These are phyloP conservation scores for Limonomyces culmigenus DNA, from an alignment of 1,284 basidiomycete species.

Conservation along the genomic window DNA sequence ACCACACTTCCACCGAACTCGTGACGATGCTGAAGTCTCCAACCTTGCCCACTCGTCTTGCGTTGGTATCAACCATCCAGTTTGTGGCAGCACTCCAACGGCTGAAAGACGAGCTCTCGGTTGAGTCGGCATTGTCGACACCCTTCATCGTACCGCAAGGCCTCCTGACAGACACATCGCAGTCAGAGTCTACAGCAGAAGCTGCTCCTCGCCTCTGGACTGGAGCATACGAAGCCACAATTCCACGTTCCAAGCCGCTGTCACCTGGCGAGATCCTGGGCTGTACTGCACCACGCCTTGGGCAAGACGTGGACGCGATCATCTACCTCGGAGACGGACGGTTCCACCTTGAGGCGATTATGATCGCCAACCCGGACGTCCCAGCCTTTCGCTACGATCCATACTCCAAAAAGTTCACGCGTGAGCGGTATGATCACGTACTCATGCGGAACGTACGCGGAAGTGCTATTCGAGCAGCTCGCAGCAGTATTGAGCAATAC, in stretches of 20 bases:
- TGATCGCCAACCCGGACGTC: conserved; percentile 96
- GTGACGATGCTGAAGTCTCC: too few relatives aligned
- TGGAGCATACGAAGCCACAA: conserved; percentile 60
- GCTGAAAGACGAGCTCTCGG: conserved; percentile 63
- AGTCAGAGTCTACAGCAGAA: not conserved
- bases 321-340: conserved; percentile 93
- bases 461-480: conserved; percentile 65
- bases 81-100: conserved; percentile 82
- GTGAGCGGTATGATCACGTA: conserved; percentile 82
- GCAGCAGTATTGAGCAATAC: conserved; percentile 35
- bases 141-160: not conserved
- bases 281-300: conserved; percentile 82
- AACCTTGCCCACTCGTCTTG: conserved; percentile 67
- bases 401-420: conserved; percentile 92
- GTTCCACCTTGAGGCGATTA: conserved; percentile 96
- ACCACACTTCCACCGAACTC: conserved; percentile 1
- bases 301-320: conserved; percentile 63
- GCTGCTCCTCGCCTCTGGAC: conserved; percentile 23
- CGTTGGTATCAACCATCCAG: conserved; percentile 89
- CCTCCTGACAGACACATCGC: not conserved
- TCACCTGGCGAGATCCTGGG: conserved; percentile 95
- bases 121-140: conserved; percentile 13
- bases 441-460: conserved; percentile 71
- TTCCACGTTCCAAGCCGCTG: conserved; percentile 87
- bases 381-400: conserved; percentile 98